Conservation (phyloP, 805 yeast species). For the Candida tallmaniae region DNA sequence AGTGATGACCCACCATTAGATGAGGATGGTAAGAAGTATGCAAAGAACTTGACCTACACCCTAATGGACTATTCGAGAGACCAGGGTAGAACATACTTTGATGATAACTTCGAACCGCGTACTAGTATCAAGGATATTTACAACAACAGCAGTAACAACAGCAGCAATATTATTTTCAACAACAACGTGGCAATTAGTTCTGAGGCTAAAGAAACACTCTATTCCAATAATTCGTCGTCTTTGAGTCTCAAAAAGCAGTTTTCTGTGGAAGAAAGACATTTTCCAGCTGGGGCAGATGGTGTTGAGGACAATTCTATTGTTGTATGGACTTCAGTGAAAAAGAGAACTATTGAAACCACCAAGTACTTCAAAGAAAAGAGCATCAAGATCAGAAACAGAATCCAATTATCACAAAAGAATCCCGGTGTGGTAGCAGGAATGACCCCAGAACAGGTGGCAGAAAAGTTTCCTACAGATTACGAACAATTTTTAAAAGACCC, state of each 20-base stretch:
- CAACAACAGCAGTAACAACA: neutral
- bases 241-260: constrained; percentile 7
- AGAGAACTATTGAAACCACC: constrained; percentile 79
- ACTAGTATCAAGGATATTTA: neutral
- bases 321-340: constrained; percentile 94
- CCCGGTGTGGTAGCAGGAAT: constrained; percentile 84
- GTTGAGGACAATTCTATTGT: constrained; percentile 58
- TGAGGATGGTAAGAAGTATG: constrained; percentile 65
- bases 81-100: constrained; percentile 31
- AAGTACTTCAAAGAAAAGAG: constrained; percentile 53
- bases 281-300: constrained; percentile 52
- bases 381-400: constrained; percentile 65
- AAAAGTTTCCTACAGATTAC: constrained; percentile 65
- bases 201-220: neutral
- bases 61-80: constrained; percentile 37
- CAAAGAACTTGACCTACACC: constrained; percentile 58
- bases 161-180: neutral
- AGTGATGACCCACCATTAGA: constrained; percentile 80
- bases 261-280: constrained; percentile 37
- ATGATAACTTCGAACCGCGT: too few relatives aligned
- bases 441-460: constrained; percentile 53
- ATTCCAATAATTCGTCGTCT: constrained; percentile 1
- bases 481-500: constrained; percentile 68
- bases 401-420: constrained; percentile 81
- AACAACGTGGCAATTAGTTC: neutral